Evolutionary conservation across 768 basidiomycete species (phyloP).

Genomic region (Boletellus ananas): DNA sequence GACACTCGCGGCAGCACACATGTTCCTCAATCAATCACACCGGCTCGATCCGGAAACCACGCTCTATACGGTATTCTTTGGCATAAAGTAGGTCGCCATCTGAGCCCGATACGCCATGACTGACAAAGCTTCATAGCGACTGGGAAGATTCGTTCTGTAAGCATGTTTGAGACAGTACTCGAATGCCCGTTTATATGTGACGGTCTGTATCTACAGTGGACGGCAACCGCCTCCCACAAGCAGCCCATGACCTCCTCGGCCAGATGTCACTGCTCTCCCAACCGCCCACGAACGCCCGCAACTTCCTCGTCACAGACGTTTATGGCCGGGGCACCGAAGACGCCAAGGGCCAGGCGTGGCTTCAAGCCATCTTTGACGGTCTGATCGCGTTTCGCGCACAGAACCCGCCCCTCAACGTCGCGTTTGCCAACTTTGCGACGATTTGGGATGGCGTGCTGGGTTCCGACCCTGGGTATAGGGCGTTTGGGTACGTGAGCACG

Average conservation of each 20-base stretch:
- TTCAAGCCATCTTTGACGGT: conserved; percentile 42
- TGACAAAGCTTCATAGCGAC: conserved; percentile 32
- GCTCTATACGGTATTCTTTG: conserved; percentile 51
- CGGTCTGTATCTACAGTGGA: conserved; percentile 30
- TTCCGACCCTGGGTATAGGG: conserved; percentile 39
- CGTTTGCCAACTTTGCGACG: conserved; percentile 45
- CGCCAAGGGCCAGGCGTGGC: conserved; percentile 43
- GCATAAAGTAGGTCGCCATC: conserved; percentile 44
- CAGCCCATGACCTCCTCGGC: conserved; percentile 40
- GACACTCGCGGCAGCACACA: conserved; percentile 30
- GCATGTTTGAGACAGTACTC: neutral
- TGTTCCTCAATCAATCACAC: conserved; percentile 44
- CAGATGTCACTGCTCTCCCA: conserved; percentile 45
- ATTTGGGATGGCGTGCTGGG: conserved; percentile 50
- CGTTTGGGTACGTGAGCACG: conserved; percentile 47
- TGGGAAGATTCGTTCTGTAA: conserved; percentile 41
- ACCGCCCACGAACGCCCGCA: conserved; percentile 48
- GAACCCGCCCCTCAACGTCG: conserved; percentile 35
- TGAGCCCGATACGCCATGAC: neutral
- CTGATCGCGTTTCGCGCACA: conserved; percentile 34
- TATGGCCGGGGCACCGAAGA: conserved; percentile 46
- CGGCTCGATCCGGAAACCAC: conserved; percentile 44
- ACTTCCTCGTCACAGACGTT: conserved; percentile 47
- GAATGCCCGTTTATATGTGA: neutral
- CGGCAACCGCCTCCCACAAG: conserved; percentile 44